Percentiles rank a stretch among this genome's conserved stretches.
Evolutionary conservation across 2,329 filamentous ascomycete genomes (phyloP).

Genomic region (Didymella arachidicola): DNA sequence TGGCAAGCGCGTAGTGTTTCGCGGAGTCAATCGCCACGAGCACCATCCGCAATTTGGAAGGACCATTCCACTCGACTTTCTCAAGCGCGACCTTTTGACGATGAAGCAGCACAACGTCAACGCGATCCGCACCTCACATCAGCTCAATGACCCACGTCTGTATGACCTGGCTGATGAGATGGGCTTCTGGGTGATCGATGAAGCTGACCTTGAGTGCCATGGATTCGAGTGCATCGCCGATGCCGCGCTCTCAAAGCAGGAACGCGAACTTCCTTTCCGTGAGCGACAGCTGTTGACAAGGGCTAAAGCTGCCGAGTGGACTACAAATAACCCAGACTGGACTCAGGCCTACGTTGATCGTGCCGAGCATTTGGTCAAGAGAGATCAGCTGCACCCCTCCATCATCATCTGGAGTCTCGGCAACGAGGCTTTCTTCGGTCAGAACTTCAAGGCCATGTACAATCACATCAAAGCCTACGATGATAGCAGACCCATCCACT

Average conservation of each 20-base stretch:
- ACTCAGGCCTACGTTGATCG: slow-evolving; percentile 72
- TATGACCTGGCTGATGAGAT: slow-evolving; percentile 70
- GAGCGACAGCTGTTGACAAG: slow-evolving; percentile 67
- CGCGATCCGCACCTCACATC: slow-evolving; percentile 72
- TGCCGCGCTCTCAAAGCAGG: slow-evolving; percentile 29
- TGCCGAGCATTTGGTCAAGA: slow-evolving; percentile 67
- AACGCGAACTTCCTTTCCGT: slow-evolving; percentile 62
- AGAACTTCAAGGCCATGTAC: slow-evolving; percentile 73
- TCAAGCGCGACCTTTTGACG: slow-evolving; percentile 67
- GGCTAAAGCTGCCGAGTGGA: slow-evolving; percentile 63
- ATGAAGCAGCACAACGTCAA: slow-evolving; percentile 79
- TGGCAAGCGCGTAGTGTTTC: slow-evolving; percentile 66
- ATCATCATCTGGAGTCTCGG: slow-evolving; percentile 77
- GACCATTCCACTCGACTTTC: slow-evolving; percentile 68
- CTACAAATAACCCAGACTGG: slow-evolving; percentile 68
- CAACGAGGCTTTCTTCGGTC: slow-evolving; percentile 76
- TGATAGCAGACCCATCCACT: slow-evolving; percentile 67
- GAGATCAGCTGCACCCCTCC: slow-evolving; percentile 75
- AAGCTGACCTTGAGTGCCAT: slow-evolving; percentile 60
- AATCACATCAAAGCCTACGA: slow-evolving; percentile 67
- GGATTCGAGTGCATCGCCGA: slow-evolving; percentile 53
- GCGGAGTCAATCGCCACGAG: slow-evolving; percentile 74
- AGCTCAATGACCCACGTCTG: slow-evolving; percentile 68
- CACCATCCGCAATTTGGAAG: slow-evolving; percentile 71
- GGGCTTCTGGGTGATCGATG: slow-evolving; percentile 71